Base-by-base conservation (phyloP, 148 eudicot genomes). In the Vaccinium darrowii region DNA sequence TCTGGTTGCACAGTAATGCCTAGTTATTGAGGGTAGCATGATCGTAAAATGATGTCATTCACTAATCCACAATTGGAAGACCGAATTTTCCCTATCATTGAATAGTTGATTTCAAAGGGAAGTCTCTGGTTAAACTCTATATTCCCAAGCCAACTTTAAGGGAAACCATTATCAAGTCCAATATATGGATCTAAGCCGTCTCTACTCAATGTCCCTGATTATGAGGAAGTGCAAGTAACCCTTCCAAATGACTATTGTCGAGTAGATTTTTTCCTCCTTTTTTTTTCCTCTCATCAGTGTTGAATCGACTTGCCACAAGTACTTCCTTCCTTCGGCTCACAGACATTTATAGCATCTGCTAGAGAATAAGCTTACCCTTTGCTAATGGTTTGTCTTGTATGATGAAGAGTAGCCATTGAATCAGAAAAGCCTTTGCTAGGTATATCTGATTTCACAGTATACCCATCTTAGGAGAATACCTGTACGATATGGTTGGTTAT, bases 301-400 rank as follows among this genome's bases (percentile, higher is more conserved):
- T 21, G 80, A 77, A 50, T 77, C 54, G 33, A 23, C 80, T 78
- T 23, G 80, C 21, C 62, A 51, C 56, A 19, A 47, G 79, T 43
- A 43, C 54, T 76, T 51, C 62, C 58, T 52, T 23, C 49, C 30
- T 49, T 49, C 9, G 56, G 16, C 50, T 19, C 25, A 33, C 36
- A 33, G 36, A 33, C 36, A 33, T 33, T 33, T 33, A 33, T 33
- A 33, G 36, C 36, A 33, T 33, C 36, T 33, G 36, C 43, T 2
- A 52, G 36, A 52, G 53, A 80, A 58, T 18, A 10, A 8, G 43
- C 33, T 80, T 36, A 8, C 33, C 82, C 4, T 77, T n/a, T 77
- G 57, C 27, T 47, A 21, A 19, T 12, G 80, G 57, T 52, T 25
- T 52, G 81, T 51, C 81, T 36, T 21, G 16, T 19, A 79, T 18